These are phyloP conservation scores for Trametes meyenii DNA, from an alignment of 768 basidiomycete genomes.

Conservation along the genomic window DNA sequence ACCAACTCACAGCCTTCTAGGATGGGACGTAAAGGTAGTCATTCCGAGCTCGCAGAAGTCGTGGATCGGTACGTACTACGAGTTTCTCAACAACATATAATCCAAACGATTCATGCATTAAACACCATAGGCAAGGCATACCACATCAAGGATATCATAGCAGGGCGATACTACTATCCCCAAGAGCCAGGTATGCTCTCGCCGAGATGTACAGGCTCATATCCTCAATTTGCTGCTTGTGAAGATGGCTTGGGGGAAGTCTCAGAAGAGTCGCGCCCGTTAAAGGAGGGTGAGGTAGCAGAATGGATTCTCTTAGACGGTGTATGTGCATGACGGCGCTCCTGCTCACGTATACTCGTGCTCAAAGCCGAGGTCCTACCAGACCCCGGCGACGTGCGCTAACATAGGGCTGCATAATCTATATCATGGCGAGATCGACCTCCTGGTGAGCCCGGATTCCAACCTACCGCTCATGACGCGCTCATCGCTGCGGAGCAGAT, in stretches of 20 bases:
- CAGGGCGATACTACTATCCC: conserved; percentile 79
- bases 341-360: not conserved
- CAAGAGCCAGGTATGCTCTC: conserved; percentile 47
- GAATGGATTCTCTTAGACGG: conserved; percentile 94
- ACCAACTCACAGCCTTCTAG: conserved; percentile 37
- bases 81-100: no score
- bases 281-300: conserved; percentile 75
- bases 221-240: not conserved
- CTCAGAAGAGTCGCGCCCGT: conserved; percentile 58
- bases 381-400: conserved; percentile 91
- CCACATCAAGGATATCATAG: conserved; percentile 73
- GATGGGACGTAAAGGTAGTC: conserved; percentile 81
- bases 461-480: not conserved
- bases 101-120: not conserved
- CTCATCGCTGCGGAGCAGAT: conserved; percentile 46
- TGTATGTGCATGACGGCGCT: conserved; percentile 43
- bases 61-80: conserved; percentile 69
- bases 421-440: conserved; percentile 82
- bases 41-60: conserved; percentile 82
- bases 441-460: conserved; percentile 61
- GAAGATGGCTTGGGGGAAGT: conserved; percentile 71
- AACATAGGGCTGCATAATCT: conserved; percentile 92
- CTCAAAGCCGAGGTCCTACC: not conserved
- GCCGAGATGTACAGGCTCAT: not conserved
- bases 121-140: conserved; percentile 68